Conservation (phyloP, 108 stramenopile species). For the Mayamaea pseudoterrestris region DNA sequence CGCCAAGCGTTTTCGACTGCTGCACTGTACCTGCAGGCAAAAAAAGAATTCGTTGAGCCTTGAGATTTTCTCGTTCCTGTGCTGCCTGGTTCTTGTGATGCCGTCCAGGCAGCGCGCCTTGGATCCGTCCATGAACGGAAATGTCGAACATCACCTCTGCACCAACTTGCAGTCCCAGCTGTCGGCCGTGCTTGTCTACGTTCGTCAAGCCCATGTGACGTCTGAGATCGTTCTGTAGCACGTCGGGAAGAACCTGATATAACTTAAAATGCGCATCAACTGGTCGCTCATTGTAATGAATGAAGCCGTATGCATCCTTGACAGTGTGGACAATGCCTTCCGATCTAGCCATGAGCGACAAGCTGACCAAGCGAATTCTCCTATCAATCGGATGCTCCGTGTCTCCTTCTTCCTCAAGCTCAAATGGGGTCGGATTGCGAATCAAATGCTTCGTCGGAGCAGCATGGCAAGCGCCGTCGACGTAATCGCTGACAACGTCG, state of each 20-base stretch:
- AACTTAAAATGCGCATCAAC: constrained; percentile 65
- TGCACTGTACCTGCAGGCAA: constrained; percentile 36
- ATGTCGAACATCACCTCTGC: constrained; percentile 67
- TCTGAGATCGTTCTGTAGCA: constrained; percentile 42
- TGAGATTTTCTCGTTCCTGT: constrained; percentile 56
- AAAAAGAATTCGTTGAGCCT: constrained; percentile 50
- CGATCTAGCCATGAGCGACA: constrained; percentile 36
- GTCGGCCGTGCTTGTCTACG: constrained; percentile 1
- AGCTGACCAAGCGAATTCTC: constrained; percentile 28
- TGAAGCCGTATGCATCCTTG: constrained; percentile 66
- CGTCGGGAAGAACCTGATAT: constrained; percentile 52
- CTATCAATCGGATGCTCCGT: constrained; percentile 2
- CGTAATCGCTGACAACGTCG: constrained; percentile 47
- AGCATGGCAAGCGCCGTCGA: constrained; percentile 46
- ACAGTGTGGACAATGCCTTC: constrained; percentile 57
- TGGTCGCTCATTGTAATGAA: constrained; percentile 57
- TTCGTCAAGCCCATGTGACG: constrained; percentile 15
- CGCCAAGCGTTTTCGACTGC: constrained; percentile 36
- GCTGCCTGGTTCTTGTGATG: constrained; percentile 8
- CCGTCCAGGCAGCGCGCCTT: background rate
- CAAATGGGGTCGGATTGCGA: background rate
- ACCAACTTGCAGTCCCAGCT: constrained; percentile 22
- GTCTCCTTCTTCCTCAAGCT: constrained; percentile 5
- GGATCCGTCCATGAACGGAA: constrained; percentile 33
- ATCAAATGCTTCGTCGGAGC: constrained; percentile 34